Evolutionary conservation across 805 yeast species (phyloP).

Genomic region (Starmerella apicola): DNA sequence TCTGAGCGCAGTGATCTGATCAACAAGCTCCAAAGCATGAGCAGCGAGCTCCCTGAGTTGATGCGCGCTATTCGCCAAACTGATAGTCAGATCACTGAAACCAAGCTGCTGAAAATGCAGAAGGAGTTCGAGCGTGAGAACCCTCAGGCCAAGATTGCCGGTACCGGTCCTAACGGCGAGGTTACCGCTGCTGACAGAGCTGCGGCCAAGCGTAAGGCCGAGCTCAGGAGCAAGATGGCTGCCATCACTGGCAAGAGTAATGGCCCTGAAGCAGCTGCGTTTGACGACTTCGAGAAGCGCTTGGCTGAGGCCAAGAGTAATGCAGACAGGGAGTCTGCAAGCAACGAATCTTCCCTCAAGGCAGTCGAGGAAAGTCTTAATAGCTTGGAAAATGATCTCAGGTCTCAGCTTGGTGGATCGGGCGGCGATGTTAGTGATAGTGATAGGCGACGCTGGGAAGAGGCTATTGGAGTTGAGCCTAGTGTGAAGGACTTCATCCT

Average conservation of each 20-base stretch:
- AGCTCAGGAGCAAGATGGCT: constrained; percentile 78
- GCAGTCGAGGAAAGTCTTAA: constrained; percentile 65
- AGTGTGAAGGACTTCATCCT: constrained; percentile 51
- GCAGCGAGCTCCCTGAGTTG: constrained; percentile 61
- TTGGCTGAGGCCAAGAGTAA: constrained; percentile 41
- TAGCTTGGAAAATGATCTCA: constrained; percentile 44
- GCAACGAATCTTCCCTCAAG: constrained; percentile 46
- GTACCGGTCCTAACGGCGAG: constrained; percentile 79
- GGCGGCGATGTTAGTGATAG: constrained; percentile 27
- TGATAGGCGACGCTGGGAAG: constrained; percentile 67
- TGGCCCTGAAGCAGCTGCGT: constrained; percentile 29
- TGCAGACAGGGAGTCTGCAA: constrained; percentile 42
- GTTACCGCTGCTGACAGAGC: constrained; percentile 73
- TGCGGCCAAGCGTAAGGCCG: constrained; percentile 67
- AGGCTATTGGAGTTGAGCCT: constrained; percentile 65
- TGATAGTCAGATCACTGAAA: constrained; percentile 54
- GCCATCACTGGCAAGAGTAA: constrained; percentile 70
- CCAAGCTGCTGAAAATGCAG: constrained; percentile 54
- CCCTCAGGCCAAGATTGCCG: constrained; percentile 59
- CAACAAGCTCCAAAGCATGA: constrained; percentile 45
- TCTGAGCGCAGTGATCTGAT: constrained; percentile 34
- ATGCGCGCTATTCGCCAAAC: constrained; percentile 49
- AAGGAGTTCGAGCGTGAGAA: constrained; percentile 43
- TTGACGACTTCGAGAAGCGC: constrained; percentile 43
- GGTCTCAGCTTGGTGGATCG: constrained; percentile 30